These are phyloP conservation scores for Colletotrichum sp. DNA, from an alignment of 2,329 filamentous ascomycete genomes.

Conservation along the genomic window DNA sequence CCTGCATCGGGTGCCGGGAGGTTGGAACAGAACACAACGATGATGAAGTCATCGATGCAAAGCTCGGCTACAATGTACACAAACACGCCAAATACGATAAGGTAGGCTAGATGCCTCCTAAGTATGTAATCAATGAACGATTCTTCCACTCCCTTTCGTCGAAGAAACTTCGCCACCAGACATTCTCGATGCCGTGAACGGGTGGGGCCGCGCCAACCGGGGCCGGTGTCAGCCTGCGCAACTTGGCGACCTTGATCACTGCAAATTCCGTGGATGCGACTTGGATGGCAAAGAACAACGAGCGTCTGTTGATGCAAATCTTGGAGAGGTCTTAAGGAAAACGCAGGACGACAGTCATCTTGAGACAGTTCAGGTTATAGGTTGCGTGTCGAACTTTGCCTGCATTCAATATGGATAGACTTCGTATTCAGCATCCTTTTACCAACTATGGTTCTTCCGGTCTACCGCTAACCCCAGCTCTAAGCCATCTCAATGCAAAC, in stretches of 20 bases:
- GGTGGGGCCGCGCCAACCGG: background rate
- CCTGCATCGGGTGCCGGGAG: background rate
- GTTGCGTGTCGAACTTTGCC: background rate
- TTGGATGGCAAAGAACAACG: background rate
- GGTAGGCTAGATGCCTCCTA: background rate
- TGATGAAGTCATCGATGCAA: background rate
- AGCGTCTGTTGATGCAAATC: background rate
- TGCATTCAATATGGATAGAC: background rate
- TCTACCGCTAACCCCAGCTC: background rate
- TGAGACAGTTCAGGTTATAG: background rate
- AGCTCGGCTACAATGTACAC: background rate
- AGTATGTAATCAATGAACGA: background rate
- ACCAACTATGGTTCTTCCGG: background rate
- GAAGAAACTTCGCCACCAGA: background rate
- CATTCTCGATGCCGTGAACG: background rate
- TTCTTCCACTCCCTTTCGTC: background rate
- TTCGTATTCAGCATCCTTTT: background rate
- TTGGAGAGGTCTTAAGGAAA: background rate
- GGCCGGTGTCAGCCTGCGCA: background rate
- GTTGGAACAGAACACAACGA: background rate
- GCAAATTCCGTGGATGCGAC: background rate
- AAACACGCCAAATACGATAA: accelerated
- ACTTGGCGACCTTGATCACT: background rate
- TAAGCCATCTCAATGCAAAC: background rate
- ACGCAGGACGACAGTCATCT: background rate